phyloP scores from a whole-genome alignment of 225 moss, liverwort and hornwort genomes.

The Climacium dendroides region DNA sequence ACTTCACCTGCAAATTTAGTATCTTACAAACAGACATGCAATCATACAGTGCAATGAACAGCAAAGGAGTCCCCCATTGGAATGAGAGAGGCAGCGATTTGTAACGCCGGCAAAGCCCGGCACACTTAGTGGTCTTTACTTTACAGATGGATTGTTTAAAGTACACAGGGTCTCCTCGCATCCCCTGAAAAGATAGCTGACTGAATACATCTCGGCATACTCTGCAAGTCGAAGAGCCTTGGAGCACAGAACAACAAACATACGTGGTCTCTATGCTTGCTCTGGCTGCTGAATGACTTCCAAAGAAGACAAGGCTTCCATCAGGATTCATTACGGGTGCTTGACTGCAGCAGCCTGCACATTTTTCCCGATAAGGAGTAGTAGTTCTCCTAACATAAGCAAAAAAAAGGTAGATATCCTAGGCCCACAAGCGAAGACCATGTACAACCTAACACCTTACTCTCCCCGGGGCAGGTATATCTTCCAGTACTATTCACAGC shows the following conservation, averaged over 20 bases:
- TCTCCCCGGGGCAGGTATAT: constrained; percentile 18
- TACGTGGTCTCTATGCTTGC: not conserved
- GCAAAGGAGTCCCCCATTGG: not conserved
- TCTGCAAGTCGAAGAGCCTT: constrained; percentile 34
- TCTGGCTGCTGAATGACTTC: constrained; percentile 22
- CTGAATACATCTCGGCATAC: constrained; percentile 19
- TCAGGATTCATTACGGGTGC: constrained; percentile 35
- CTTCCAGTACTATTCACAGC: constrained; percentile 39
- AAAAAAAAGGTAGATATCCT: constrained; percentile 26
- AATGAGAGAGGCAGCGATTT: not conserved
- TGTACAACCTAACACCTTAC: constrained; percentile 23
- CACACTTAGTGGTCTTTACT: constrained; percentile 19
- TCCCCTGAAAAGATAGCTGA: constrained; percentile 20
- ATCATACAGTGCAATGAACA: not conserved
- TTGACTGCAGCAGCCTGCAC: constrained; percentile 40
- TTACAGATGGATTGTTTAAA: constrained; percentile 29
- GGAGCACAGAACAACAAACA: constrained; percentile 1
- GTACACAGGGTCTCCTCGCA: constrained; percentile 23
- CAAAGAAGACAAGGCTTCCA: constrained; percentile 20
- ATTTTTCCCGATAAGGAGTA: constrained; percentile 45
- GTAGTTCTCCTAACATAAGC: constrained; percentile 30
- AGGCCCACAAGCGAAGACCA: not conserved
- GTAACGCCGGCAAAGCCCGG: not conserved
- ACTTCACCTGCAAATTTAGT: not conserved
- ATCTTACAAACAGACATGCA: not conserved